Percentiles rank a stretch among this genome's conserved stretches.
Evolutionary conservation across 2,329 filamentous ascomycete species (phyloP).

Genomic region (Fusarium temperatum): DNA sequence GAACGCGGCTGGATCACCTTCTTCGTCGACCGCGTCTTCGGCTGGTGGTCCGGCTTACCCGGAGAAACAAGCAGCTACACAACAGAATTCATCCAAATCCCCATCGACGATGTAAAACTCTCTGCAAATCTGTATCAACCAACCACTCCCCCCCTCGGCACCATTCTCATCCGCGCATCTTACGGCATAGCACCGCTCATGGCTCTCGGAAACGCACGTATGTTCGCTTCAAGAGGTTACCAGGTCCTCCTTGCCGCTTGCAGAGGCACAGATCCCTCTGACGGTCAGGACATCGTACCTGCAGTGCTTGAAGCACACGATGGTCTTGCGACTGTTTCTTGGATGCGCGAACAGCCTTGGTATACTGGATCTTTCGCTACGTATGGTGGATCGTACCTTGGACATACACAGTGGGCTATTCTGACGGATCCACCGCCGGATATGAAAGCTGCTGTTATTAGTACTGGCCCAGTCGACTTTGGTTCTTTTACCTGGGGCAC

Average conservation of each 20-base stretch:
- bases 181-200: not conserved
- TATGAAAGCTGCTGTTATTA: not conserved
- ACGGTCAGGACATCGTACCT: fast-evolving
- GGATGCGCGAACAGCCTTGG: not conserved
- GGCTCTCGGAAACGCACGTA: not conserved
- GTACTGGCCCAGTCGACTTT: not conserved
- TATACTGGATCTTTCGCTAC: not conserved
- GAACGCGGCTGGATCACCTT: not conserved
- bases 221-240: not conserved
- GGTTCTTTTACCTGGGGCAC: not conserved
- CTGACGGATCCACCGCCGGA: not conserved
- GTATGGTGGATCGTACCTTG: not conserved
- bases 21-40: not conserved
- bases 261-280: not conserved
- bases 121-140: not conserved
- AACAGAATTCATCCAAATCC: not conserved
- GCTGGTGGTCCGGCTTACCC: not conserved
- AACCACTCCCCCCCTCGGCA: not conserved
- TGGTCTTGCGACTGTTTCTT: not conserved
- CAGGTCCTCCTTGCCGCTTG: not conserved
- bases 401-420: not conserved
- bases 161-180: not conserved
- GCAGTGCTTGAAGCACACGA: not conserved
- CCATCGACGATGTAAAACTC: not conserved
- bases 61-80: not conserved